Evolutionary conservation across 768 basidiomycete genomes (phyloP), one percentile per base, ranked within the genome.

Genomic region (Daedaleopsis sinensis): DNA sequence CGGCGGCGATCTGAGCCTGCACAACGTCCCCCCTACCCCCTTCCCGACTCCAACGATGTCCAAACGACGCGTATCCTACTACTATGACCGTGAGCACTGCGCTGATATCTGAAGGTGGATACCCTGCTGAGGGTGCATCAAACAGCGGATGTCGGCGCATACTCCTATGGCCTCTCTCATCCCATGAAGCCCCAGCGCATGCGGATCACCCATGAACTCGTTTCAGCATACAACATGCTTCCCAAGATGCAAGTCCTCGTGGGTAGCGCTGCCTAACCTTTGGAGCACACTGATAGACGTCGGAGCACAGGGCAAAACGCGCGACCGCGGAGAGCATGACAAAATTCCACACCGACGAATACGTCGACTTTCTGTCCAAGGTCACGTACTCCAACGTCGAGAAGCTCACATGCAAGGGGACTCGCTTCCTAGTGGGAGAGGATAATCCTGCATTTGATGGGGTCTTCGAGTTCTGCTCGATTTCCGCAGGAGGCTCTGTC

Each of bases 401-500:
- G 67, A 88, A 93, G 58, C 74, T 97, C 70, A 94, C 93, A 1
- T 91, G 86, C 64, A 84, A 89, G 57, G 93, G 94, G 5, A 87
- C 88, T 47, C 79, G 94, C 74, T 98, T 69, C 81, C 82, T 83
- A 64, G 70, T 82, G 44, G 94, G 95, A 39, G 95, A 97, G 57
- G 97, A 98, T 72, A 98, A 97, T 69, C 97, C 96, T 9, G 85
- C 95, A 0, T 99, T 96, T 63, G 97, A 98, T 67, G 97, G 96
- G 0, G 76, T 98, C 0, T 98, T 95, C 67, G 97, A 99, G 68
- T 99, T 98, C 68, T 96, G 95, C 72, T 90, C 95, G 3, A 94
- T 98, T 57, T 96, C 94, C 0, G 95, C 97, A 0, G 96, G 96
- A 10, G 96, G 97, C 0, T 95, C 94, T 7, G 89, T 97, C 71